Conservation (phyloP, 805 yeast species). For the Candida yuanshanica region DNA sequence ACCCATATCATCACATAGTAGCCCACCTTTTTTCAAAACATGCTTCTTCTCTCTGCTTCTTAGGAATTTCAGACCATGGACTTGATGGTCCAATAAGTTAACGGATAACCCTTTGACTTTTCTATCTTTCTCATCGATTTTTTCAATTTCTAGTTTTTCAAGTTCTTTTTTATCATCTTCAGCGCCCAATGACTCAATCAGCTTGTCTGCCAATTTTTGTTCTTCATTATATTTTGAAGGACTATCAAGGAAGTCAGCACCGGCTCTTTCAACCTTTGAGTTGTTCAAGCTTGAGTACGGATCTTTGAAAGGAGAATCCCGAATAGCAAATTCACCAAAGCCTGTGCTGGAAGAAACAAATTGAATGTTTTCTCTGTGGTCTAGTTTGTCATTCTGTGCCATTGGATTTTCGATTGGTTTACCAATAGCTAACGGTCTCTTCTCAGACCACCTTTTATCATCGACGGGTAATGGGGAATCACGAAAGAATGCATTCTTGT, state of each 20-base stretch:
- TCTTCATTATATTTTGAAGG: constrained; percentile 7
- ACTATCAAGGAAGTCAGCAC: constrained; percentile 16
- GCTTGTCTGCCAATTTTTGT: constrained; percentile 10
- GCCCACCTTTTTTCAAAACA: constrained; percentile 40
- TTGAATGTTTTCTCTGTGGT: constrained; percentile 9
- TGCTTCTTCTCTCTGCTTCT: constrained; percentile 29
- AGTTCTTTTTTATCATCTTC: constrained; percentile 14
- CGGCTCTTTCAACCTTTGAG: constrained; percentile 10
- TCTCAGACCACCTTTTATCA: constrained; percentile 16
- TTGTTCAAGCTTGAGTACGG: constrained; percentile 19
- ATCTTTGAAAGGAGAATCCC: constrained; percentile 20
- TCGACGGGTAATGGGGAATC: constrained; percentile 18
- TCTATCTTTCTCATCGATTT: constrained; percentile 18
- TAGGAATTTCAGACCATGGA: constrained; percentile 38
- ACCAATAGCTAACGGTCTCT: neutral
- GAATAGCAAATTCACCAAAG: constrained; percentile 15
- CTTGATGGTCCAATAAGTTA: constrained; percentile 40
- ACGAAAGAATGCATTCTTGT: constrained; percentile 14
- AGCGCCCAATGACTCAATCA: constrained; percentile 10
- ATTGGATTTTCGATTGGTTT: constrained; percentile 11
- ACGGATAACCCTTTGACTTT: constrained; percentile 34
- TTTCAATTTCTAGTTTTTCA: constrained; percentile 7
- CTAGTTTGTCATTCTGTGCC: constrained; percentile 1
- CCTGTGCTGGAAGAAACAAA: constrained; percentile 10
- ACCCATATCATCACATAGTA: constrained; percentile 85